Base-by-base conservation (phyloP, 192 early-diverging fungal species). In the Coemansia sp. region DNA sequence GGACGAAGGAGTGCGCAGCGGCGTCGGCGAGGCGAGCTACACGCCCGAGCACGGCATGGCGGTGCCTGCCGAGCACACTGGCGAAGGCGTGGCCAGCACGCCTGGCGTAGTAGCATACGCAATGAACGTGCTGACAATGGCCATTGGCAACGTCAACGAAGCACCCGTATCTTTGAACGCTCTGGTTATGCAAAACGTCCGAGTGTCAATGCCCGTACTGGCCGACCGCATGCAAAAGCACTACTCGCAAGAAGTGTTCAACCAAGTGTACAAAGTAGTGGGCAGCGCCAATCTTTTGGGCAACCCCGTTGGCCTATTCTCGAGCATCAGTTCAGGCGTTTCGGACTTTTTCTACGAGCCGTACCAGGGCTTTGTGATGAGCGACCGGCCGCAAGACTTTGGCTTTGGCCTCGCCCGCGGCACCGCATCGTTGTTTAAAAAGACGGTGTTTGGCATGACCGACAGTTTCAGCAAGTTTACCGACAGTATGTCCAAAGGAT, bases 261-360 rank as follows among this genome's bases (percentile, higher is more conserved):
- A 92, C 60, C 96, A 87, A 70, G 69, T 92, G 1, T 90, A 93
- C 74, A 86, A 88, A 69, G 83, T 94, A n/a, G 70, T 98, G 6
- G 97, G 97, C 9, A 95, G 94, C 17, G 96, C 95, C 14, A 96
- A 99, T 65, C 88, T 99, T 63, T 83, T 99, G 54, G 97, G 97
- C 24, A 99, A 99, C 62, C 97, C 97, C 2, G 94, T 99, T 2
- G 96, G 97, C 2, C 72, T 99, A 15, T 99, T 99, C 78, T 97
- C 88, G 78, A 98, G 88, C 63, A 86, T 99, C 52, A 92, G 92
- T 63, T 94, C 93, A 0, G 97, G 97, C 5, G 95, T 98, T 1
- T 84, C 85, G 4, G 97, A 98, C 67, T 88, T 98, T 48, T 99
- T 99, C 73, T 99, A 98, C 77, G 95, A 99, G 69, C 97, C 97